Conservation (phyloP, 441 rosid species). For the Pelargonium australe region DNA sequence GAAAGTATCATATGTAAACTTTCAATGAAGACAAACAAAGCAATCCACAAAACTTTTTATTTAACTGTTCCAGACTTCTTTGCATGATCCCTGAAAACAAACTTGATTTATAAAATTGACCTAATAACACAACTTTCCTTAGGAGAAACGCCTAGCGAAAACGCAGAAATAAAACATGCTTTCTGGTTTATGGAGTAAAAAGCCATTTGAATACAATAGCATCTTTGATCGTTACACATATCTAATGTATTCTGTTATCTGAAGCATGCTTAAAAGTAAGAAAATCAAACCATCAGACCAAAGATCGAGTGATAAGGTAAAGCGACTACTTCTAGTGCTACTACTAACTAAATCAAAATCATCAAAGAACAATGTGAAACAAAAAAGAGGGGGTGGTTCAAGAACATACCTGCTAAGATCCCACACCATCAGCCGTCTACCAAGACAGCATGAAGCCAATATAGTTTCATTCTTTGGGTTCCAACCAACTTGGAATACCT, state of each 20-base stretch:
- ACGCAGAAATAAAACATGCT: too few relatives aligned
- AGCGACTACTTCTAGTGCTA: background rate
- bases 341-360: background rate
- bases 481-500: slow-evolving; percentile 98
- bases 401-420: slow-evolving; percentile 83
- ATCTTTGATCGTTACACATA: background rate
- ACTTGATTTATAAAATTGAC: background rate
- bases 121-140: background rate
- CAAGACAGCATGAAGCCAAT: slow-evolving; percentile 90
- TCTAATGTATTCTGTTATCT: background rate
- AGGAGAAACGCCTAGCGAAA: background rate
- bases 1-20: background rate
- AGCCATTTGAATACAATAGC: background rate
- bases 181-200: too few relatives aligned
- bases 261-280: background rate
- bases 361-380: background rate
- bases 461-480: slow-evolving; percentile 88
- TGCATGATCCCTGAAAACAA: background rate
- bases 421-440: slow-evolving; percentile 98
- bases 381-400: background rate
- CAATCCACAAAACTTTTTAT: background rate
- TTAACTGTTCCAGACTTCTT: background rate
- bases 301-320: too few relatives aligned
- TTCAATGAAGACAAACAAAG: too few relatives aligned
- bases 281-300: too few relatives aligned